A percentile compares a stretch with the other conserved stretches of the same genome.
These are phyloP conservation scores for Cyberlindnera mrakii DNA, from an alignment of 805 yeast genomes.

Conservation along the genomic window DNA sequence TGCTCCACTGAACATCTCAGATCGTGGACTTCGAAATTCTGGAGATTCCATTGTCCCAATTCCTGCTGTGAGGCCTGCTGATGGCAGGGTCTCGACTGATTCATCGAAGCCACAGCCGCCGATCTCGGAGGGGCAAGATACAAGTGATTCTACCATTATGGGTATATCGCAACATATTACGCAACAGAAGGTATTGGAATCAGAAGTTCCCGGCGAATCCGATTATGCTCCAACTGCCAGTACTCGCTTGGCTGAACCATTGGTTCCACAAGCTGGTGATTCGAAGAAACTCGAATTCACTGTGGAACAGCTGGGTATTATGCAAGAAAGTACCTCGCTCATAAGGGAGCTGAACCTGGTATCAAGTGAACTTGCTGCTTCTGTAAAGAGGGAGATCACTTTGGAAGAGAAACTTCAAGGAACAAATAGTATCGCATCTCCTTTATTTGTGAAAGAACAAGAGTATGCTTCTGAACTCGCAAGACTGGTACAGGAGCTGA, in stretches of 20 bases:
- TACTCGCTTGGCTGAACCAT: neutral
- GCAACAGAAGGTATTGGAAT: no score
- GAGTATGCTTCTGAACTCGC: constrained; percentile 38
- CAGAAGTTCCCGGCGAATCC: no score
- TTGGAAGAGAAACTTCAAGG: constrained; percentile 40
- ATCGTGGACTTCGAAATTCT: neutral
- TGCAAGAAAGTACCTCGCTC: constrained; percentile 52
- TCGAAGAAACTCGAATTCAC: constrained; percentile 33
- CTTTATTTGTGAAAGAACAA: constrained; percentile 11
- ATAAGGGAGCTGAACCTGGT: constrained; percentile 62
- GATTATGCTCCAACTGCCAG: no score
- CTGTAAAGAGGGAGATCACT: constrained; percentile 62
- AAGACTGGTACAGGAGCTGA: constrained; percentile 49
- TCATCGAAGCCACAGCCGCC: no score
- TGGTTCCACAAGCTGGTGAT: neutral
- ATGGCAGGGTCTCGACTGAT: no score
- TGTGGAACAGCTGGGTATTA: constrained; percentile 55
- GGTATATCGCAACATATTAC: no score
- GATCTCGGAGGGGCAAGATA: no score
- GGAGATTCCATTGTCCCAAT: no score
- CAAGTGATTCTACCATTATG: no score
- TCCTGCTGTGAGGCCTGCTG: no score
- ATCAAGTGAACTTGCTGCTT: constrained; percentile 65
- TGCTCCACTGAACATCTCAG: constrained; percentile 4
- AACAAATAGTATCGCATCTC: neutral